Base-by-base conservation (phyloP, 1,284 basidiomycete genomes). In the Cryptococcus floricola region DNA sequence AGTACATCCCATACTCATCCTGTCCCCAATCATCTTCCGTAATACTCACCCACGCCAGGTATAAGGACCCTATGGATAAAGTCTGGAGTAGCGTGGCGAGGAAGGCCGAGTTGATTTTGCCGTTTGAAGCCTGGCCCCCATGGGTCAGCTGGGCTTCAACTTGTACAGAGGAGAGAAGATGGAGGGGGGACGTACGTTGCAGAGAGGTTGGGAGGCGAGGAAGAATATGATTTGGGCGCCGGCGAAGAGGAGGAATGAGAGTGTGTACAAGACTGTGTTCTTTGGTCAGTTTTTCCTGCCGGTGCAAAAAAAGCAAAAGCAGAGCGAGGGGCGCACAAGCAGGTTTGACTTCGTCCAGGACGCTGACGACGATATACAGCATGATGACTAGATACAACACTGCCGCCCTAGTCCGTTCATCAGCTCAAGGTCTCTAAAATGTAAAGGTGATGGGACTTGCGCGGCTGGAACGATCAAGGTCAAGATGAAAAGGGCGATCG, bases 381-480 rank as follows among this genome's bases (percentile, higher is more conserved):
- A 92, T 91, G 52, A 88, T 70, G 8, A 73, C 68, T 41, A 89
- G 80, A 73, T 88, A 91, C 16, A 84, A 41, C 23, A 89, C 60
- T 16, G 83, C 81, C 28, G 86, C 84, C 54, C 88, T 89, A 23
- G 10, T n/a, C 48, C 18, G 19, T 38, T 18, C 6, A 13, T 18
- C 13, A 37, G 8, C 23, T 19, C 8, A 31, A n/a, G n/a, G n/a
- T n/a, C n/a, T n/a, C n/a, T n/a, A n/a, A n/a, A n/a, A n/a, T n/a
- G n/a, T n/a, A n/a, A n/a, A n/a, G 23, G 28, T 10, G 31, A 37
- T 12, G 13, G 13, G 31, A 55, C 85, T 70, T 70, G 91, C 85
- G 77, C 81, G 50, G 81, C 84, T n/a, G 90, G 91, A 90, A 89
- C 91, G 46, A 93, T 84, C 61, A 83, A 84, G 13, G 87, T 88